Base-by-base conservation (phyloP, 2,329 filamentous ascomycete genomes). In the Alternaria hordeiaustralica region DNA sequence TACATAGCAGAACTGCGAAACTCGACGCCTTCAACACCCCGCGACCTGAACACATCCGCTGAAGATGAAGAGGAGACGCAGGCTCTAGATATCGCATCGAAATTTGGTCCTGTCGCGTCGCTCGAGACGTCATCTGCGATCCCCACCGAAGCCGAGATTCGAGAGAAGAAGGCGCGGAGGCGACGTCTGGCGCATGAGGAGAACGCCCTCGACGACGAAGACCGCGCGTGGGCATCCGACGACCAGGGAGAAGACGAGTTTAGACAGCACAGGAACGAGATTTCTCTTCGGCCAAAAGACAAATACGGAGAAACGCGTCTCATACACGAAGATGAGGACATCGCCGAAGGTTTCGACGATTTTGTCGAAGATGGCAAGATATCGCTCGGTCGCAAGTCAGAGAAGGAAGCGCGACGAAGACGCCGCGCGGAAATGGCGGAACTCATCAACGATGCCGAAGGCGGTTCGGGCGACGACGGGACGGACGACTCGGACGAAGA, bases 291-390 rank as follows among this genome's bases (percentile, higher is more conserved):
- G 55, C 81, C 82, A 18, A 88, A 88, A 67, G 88, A 90, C 71
- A 88, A 91, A 68, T 87, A 88, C 33, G 87, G 75, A 5, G 83
- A 94, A 65, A 92, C 91, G 6, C 87, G 95, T 2, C 86, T 98
- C 2, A 87, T 94, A 6, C 87, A 86, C 45, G 94, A 97, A 33
- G 95, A 98, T 71, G 95, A 98, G 76, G 93, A 98, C 74, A 87
- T 97, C 0, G 92, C 92, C 41, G 96, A 98, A 81, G 94, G 94
- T 0, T 98, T 97, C 71, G 95, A 98, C 64, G 91, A 95, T 58
- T 97, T 92, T 72, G 92, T 96, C 9, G 92, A 96, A 44, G 93
- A 97, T 75, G 93, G 92, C 9, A 88, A 88, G 8, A 87, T 97
- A 10, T 88, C 92, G 1, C 84, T 97, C 0, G 93, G 94, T 33